These are phyloP conservation scores for Aspergillus viridinutans DNA, from an alignment of 2,329 filamentous ascomycete species.

Conservation along the genomic window DNA sequence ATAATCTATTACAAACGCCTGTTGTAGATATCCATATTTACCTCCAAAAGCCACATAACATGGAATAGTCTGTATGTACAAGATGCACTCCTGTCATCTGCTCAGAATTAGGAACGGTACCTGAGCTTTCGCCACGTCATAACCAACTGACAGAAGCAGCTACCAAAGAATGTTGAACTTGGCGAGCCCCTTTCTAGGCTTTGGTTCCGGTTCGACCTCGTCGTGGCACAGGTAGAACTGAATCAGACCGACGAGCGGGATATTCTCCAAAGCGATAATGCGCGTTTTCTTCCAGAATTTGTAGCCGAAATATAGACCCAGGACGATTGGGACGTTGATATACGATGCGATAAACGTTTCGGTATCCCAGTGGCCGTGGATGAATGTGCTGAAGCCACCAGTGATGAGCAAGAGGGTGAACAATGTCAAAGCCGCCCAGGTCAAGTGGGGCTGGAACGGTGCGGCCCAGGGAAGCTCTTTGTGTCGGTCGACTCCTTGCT, in stretches of 20 bases:
- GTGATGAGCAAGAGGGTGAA: slow-evolving; percentile 59
- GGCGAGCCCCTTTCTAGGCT: background rate
- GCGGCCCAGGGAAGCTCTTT: slow-evolving; percentile 44
- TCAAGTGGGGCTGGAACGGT: slow-evolving; percentile 53
- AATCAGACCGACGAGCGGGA: background rate
- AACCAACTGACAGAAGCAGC: too few species aligned
- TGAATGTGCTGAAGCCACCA: slow-evolving; percentile 57
- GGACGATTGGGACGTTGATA: slow-evolving; percentile 50
- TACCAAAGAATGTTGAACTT: background rate
- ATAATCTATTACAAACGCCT: too few species aligned
- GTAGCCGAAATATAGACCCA: background rate
- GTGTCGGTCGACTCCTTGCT: slow-evolving; percentile 32
- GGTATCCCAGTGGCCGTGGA: slow-evolving; percentile 33
- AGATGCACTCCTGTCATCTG: too few species aligned
- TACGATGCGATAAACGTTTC: slow-evolving; percentile 60
- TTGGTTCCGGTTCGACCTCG: background rate
- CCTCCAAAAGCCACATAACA: too few species aligned
- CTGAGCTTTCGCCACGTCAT: too few species aligned
- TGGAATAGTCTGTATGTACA: too few species aligned
- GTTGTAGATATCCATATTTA: too few species aligned
- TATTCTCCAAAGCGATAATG: background rate
- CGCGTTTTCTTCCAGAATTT: background rate
- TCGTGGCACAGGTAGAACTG: background rate
- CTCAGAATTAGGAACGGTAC: too few species aligned
- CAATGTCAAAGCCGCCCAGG: slow-evolving; percentile 53